Conservation (phyloP, 495 filamentous ascomycete genomes). For the Aspergillus homomorphus region DNA sequence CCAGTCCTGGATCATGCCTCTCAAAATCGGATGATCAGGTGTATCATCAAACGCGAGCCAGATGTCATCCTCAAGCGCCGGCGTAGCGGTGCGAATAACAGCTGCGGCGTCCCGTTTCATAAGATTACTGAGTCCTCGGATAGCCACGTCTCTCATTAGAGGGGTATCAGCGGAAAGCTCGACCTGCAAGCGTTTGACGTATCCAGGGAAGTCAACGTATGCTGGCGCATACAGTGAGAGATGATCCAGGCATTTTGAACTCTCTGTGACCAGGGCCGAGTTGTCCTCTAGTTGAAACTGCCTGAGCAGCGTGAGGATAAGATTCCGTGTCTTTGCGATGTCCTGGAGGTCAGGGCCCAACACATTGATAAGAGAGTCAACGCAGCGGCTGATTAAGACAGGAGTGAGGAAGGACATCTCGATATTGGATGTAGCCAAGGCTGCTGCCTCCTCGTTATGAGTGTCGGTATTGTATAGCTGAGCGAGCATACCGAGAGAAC, state of each 20-base stretch:
- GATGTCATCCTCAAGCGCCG: constrained; percentile 81
- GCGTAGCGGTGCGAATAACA: constrained; percentile 68
- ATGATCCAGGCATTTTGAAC: constrained; percentile 83
- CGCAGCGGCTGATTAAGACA: constrained; percentile 77
- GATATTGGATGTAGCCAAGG: constrained; percentile 78
- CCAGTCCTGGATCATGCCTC: constrained; percentile 86
- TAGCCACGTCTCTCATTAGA: constrained; percentile 71
- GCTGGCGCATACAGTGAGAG: constrained; percentile 87
- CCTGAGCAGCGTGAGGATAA: constrained; percentile 81
- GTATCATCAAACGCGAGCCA: constrained; percentile 81
- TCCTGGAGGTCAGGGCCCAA: constrained; percentile 95
- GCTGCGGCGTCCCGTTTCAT: constrained; percentile 88
- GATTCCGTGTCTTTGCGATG: constrained; percentile 81
- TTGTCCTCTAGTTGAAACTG: constrained; percentile 81
- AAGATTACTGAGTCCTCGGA: constrained; percentile 86
- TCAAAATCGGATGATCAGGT: constrained; percentile 71
- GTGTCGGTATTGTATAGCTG: constrained; percentile 89
- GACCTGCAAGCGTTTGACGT: constrained; percentile 77
- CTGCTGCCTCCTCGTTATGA: constrained; percentile 79
- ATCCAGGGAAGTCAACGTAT: constrained; percentile 75
- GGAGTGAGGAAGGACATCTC: constrained; percentile 79
- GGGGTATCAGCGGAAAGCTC: constrained; percentile 65
- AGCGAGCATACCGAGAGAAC: constrained; percentile 86
- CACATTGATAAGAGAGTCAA: constrained; percentile 95
- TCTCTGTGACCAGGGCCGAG: constrained; percentile 67